phyloP scores from a whole-genome alignment of 2,329 filamentous ascomycete genomes.

The Scedosporium apiospermum region DNA sequence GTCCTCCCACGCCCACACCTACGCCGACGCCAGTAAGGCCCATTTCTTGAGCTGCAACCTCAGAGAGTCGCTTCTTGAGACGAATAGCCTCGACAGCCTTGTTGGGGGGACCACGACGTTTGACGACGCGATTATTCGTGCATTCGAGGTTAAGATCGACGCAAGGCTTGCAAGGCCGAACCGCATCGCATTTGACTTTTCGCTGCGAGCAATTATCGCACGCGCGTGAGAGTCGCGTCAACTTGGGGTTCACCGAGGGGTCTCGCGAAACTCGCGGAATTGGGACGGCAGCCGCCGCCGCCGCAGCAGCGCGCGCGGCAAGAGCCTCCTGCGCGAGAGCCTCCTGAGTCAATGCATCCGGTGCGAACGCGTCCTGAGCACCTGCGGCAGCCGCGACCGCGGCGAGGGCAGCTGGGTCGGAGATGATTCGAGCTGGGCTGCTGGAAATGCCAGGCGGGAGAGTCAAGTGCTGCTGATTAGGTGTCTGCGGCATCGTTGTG shows the following conservation, averaged over 20 bases:
- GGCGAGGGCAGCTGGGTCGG: constrained; percentile 8
- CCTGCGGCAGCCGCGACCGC: constrained; percentile 4
- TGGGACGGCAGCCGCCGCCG: neutral
- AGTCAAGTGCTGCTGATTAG: constrained; percentile 1
- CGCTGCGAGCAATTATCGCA: constrained; percentile 54
- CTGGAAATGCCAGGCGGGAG: neutral
- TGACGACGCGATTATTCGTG: constrained; percentile 47
- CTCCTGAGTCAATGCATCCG: neutral
- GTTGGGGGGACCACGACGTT: constrained; percentile 49
- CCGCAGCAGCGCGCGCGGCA: constrained; percentile 9
- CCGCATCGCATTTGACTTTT: constrained; percentile 53
- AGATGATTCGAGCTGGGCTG: constrained; percentile 5
- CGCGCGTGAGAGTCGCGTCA: constrained; percentile 46
- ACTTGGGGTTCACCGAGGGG: constrained; percentile 36
- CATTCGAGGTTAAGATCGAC: constrained; percentile 47
- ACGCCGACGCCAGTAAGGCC: constrained; percentile 11
- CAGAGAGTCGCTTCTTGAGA: constrained; percentile 8
- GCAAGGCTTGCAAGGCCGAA: constrained; percentile 45
- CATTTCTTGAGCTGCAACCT: constrained; percentile 32
- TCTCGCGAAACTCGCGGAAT: constrained; percentile 19
- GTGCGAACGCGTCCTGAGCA: neutral
- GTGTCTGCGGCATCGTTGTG: constrained; percentile 1
- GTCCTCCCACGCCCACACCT: constrained; percentile 35
- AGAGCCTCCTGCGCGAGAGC: constrained; percentile 4
- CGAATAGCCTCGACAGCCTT: constrained; percentile 22